A percentile compares a stretch with the other conserved stretches of the same genome.
Evolutionary conservation across 768 basidiomycete species (phyloP).

Genomic region (Dioszegia crocea): DNA sequence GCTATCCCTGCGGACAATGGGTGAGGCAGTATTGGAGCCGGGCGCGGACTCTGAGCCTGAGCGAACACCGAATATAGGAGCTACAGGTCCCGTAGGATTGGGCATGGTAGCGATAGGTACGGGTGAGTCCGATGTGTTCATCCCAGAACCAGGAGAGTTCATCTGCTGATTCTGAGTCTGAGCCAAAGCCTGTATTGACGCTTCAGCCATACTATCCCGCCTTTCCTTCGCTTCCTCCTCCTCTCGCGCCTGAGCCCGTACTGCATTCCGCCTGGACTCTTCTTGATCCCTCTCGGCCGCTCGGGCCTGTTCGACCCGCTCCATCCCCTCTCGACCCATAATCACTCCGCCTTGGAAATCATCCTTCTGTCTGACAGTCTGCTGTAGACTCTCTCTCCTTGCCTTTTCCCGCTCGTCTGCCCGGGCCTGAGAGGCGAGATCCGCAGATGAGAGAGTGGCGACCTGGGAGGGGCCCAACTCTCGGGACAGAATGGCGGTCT

Average conservation of each 20-base stretch:
- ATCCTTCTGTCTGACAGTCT: constrained; percentile 29
- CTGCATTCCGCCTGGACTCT: constrained; percentile 15
- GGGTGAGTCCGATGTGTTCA: not conserved
- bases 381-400: constrained; percentile 23
- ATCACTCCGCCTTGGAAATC: constrained; percentile 19
- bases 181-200: not conserved
- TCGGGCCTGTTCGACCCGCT: constrained; percentile 24
- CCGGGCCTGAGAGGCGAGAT: constrained; percentile 39
- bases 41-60: not conserved
- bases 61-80: not conserved
- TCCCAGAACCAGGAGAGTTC: not conserved
- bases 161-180: not conserved
- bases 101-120: not conserved
- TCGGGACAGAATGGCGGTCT: constrained; percentile 20
- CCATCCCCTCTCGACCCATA: constrained; percentile 39
- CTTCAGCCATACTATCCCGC: not conserved
- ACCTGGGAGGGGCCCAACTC: constrained; percentile 24
- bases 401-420: constrained; percentile 35
- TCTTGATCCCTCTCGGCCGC: constrained; percentile 25
- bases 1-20: not conserved
- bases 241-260: not conserved
- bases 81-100: not conserved
- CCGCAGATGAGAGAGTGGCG: constrained; percentile 34
- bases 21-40: not conserved
- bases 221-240: not conserved